Base-by-base conservation (phyloP, 805 yeast species). In the Nakazawaea sp. region DNA sequence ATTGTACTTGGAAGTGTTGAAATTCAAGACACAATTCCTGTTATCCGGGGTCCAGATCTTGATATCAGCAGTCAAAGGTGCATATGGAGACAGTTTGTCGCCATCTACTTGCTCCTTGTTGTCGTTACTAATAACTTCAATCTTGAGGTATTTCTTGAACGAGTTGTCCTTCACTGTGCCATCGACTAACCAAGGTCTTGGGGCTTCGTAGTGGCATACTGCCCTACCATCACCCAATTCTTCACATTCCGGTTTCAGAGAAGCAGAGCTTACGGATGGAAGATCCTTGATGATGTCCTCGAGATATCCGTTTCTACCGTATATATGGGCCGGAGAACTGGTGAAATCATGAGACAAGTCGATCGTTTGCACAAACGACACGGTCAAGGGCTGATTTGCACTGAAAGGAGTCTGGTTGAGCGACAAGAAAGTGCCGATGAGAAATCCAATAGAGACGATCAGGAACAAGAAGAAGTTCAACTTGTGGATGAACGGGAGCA, bases 401-500 rank as follows among this genome's bases (percentile, higher is more conserved):
- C 78, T 72, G 53, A 81, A 85, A n/a, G 96, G 83, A 3, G 58
- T 53, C 12, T 62, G 54, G 16, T 63, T 44, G n/a, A 61, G 47
- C 16, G 77, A 51, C 8, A 59, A 41, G 2, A 61, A 43, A 4
- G 67, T 49, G 10, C 73, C 67, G 10, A 64, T 38, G 5, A 68
- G 42, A 16, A 70, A 52, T 2, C 67, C 49, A 9, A 61, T 37
- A 0, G 66, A 42, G 17, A 79, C 53, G 2, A 66, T 49, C 3
- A 61, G 18, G 1, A 74, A 66, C 27, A 76, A 55, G 12, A 72
- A 43, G 33, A 71, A 62, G 53, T 82, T 81, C 36, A 83, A 51
- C 51, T 81, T 82, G 59, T 81, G 81, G 27, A 76, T 59, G 51
- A 84, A 84, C 5, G 92, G 87, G 33, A 82, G 48, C 13, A 79